Base-by-base conservation (phyloP, 257 asterid genomes). In the Hygrophila difformis region DNA sequence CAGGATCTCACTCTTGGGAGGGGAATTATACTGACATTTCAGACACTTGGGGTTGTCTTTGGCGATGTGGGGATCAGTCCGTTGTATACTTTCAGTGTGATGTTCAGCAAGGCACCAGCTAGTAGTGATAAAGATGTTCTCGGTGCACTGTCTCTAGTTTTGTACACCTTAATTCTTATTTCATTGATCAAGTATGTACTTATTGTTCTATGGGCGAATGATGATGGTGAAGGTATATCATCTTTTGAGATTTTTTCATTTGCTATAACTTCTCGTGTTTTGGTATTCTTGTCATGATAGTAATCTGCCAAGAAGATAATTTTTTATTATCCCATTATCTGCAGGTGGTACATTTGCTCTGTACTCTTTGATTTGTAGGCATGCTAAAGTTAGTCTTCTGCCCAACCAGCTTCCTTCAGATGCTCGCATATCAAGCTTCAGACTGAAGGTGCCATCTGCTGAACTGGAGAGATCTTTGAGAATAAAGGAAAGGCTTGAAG, bases 21-120 rank as follows among this genome's bases (percentile, higher is more conserved):
- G 93, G 81, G 78, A 60, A 40, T 83, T 43, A 50, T 64, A 49
- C 69, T 91, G 70, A 80, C 67, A 41, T 85, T 77, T 72, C 96
- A 89, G 79, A 86, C 98, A 42, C 83, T 89, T 51, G 96, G 96
- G 14, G 79, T 89, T 38, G 93, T 89, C 24, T 89, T 89, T 67
- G 98, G 98, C 40, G 96, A 82, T 59, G 96, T 85, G 75, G 98
- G 99, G 38, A 91, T 94, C 23, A 91, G 99, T 64, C 99, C 99
- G 35, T 66, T 91, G 52, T 91, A 91, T 65, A 87, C 97, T 51
- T 91, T 91, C 60, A 91, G 97, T 37, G 99, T 91, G 62, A 91
- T 87, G 99, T 86, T 91, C 80, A 91, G 96, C 80, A 91, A 86
- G 68, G 99, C 99, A 42, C 99, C 99, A 21, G 93, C 66, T 20